Evolutionary conservation across 805 yeast genomes (phyloP).

Genomic region (Grigorovia humatica): DNA sequence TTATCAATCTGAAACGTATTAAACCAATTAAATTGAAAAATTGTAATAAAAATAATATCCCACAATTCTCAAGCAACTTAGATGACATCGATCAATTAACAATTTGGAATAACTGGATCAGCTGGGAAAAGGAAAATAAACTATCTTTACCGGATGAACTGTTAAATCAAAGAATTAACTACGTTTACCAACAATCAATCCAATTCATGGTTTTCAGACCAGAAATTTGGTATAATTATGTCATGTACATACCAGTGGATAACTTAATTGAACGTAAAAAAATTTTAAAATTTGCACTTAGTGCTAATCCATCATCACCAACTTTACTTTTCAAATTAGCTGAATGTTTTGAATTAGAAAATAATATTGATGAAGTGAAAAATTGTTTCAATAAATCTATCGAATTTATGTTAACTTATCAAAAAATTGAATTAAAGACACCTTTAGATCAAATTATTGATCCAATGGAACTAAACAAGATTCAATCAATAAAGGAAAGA

Average conservation of each 20-base stretch:
- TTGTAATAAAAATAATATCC: conserved; percentile 21
- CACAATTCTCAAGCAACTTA: conserved; percentile 9
- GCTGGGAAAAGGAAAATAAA: conserved; percentile 68
- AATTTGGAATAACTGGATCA: conserved; percentile 66
- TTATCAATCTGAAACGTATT: conserved; percentile 40
- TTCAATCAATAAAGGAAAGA: conserved; percentile 10
- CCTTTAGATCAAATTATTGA: conserved; percentile 5
- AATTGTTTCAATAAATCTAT: conserved; percentile 42
- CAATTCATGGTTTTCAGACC: conserved; percentile 23
- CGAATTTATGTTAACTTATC: conserved; percentile 33
- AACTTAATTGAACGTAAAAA: conserved; percentile 13
- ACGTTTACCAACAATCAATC: conserved; percentile 63
- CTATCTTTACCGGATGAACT: conserved; percentile 44
- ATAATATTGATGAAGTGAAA: conserved; percentile 40
- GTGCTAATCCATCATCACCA: conserved; percentile 60
- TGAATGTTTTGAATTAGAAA: conserved; percentile 56
- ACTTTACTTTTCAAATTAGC: conserved; percentile 57
- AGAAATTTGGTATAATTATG: conserved; percentile 32
- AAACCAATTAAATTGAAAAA: conserved; percentile 19
- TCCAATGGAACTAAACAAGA: background rate
- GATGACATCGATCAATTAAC: conserved; percentile 31
- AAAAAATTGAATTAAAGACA: conserved; percentile 15
- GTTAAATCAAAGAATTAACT: conserved; percentile 48
- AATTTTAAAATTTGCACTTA: conserved; percentile 43
- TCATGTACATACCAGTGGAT: conserved; percentile 22